These are phyloP conservation scores for Nannizzia gypsea DNA, from an alignment of 2,329 filamentous ascomycete genomes.

Conservation along the genomic window DNA sequence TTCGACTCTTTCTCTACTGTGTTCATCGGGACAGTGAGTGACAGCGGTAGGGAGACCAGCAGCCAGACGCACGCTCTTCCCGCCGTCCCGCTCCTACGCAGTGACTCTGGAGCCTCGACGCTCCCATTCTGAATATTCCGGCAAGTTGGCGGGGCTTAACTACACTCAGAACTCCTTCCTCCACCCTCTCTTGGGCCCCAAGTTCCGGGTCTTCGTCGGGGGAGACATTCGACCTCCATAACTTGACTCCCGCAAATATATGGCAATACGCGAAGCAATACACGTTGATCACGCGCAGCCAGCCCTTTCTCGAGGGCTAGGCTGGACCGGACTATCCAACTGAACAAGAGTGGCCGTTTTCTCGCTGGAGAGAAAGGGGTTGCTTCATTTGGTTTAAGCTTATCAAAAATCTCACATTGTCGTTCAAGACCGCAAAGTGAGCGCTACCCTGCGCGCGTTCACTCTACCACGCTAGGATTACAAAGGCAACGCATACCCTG, in stretches of 20 bases:
- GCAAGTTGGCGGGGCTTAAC: constrained; percentile 88
- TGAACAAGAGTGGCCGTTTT: neutral
- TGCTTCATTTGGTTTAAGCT: neutral
- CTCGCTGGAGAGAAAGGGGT: neutral
- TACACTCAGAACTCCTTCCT: constrained; percentile 59
- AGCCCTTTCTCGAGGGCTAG: constrained; percentile 34
- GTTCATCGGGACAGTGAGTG: neutral
- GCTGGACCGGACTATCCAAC: constrained; percentile 18
- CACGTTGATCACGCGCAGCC: constrained; percentile 24
- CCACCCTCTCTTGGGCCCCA: constrained; percentile 84
- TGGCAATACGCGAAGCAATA: constrained; percentile 27
- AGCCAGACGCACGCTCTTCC: neutral
- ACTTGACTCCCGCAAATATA: constrained; percentile 43
- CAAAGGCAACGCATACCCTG: neutral
- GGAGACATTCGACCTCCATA: constrained; percentile 97
- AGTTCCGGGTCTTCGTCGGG: constrained; percentile 89
- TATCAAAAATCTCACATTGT: neutral
- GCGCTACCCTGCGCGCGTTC: constrained; percentile 1
- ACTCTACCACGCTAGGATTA: neutral
- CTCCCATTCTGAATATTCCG: constrained; percentile 42
- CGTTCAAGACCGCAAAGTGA: constrained; percentile 1
- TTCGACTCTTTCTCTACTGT: neutral
- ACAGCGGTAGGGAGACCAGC: neutral
- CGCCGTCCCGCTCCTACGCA: constrained; percentile 12
- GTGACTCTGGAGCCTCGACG: constrained; percentile 32